These are phyloP conservation scores for Didymella lethalis DNA, from an alignment of 2,329 filamentous ascomycete species.

Conservation along the genomic window DNA sequence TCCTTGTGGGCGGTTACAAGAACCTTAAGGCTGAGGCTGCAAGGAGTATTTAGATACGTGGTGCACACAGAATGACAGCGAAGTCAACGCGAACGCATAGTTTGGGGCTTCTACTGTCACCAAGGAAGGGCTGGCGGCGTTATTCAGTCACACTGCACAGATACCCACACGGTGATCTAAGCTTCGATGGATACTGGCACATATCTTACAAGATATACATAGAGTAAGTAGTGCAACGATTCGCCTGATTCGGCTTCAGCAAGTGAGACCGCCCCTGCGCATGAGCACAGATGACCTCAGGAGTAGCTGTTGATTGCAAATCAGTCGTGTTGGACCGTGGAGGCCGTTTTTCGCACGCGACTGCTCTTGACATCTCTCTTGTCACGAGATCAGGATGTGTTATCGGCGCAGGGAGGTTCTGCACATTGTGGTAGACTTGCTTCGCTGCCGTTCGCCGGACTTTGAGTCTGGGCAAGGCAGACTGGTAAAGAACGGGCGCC, in stretches of 20 bases:
- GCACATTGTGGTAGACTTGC: background rate
- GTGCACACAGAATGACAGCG: constrained; percentile 22
- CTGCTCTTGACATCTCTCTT: too few relatives aligned
- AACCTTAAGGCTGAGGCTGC: constrained; percentile 8
- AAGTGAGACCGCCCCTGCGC: too few relatives aligned
- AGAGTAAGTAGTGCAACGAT: background rate
- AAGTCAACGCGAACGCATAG: constrained; percentile 25
- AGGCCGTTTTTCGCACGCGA: too few relatives aligned
- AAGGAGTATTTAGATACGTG: constrained; percentile 10
- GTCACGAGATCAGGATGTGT: too few relatives aligned
- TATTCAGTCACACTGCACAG: constrained; percentile 25
- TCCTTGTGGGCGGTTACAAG: constrained; percentile 31
- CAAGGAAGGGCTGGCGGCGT: constrained; percentile 18
- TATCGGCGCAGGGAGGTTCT: background rate
- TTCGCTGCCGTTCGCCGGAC: background rate
- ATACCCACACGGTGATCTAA: background rate
- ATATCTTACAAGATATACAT: background rate
- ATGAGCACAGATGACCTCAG: too few relatives aligned
- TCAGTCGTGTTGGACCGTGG: too few relatives aligned
- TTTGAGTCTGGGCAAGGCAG: background rate
- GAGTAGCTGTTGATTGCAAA: too few relatives aligned
- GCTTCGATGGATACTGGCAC: background rate
- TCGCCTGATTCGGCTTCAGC: background rate
- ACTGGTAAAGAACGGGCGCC: background rate
- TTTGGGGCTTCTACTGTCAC: constrained; percentile 28